Evolutionary conservation across 768 basidiomycete species (phyloP).

Genomic region (Suillus placidus): DNA sequence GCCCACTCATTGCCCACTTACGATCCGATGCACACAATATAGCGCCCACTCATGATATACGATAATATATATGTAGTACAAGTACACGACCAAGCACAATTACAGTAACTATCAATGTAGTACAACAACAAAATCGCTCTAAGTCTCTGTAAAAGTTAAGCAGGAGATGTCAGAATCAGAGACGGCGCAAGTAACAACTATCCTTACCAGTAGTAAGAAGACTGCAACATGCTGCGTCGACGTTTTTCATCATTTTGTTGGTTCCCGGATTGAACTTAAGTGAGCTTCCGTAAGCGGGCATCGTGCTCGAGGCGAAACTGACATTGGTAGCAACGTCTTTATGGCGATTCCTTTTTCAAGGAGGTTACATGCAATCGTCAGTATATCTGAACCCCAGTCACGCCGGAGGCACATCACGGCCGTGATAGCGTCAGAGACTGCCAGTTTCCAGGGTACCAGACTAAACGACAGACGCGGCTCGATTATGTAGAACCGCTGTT

Average conservation of each 20-base stretch:
- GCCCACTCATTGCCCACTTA: too few relatives aligned
- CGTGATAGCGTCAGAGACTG: neutral
- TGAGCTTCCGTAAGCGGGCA: neutral
- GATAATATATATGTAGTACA: too few relatives aligned
- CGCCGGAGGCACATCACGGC: slow-evolving; percentile 1
- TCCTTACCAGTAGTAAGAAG: too few relatives aligned
- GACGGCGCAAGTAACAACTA: too few relatives aligned
- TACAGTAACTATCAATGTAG: too few relatives aligned
- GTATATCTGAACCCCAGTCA: neutral
- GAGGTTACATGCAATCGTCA: neutral
- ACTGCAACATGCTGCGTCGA: too few relatives aligned
- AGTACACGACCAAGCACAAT: too few relatives aligned
- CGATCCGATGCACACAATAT: too few relatives aligned
- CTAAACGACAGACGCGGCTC: neutral
- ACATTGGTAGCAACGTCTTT: neutral
- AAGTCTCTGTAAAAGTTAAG: too few relatives aligned
- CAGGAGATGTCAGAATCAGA: too few relatives aligned
- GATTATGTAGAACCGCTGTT: neutral
- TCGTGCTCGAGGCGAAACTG: neutral
- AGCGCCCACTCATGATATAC: too few relatives aligned
- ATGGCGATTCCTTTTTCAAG: neutral
- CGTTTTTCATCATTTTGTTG: neutral
- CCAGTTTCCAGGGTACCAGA: neutral
- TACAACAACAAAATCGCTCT: too few relatives aligned
- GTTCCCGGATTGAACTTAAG: neutral